Evolutionary conservation across 495 filamentous ascomycete species (phyloP).

Genomic region (Stereocaulon alpinum): DNA sequence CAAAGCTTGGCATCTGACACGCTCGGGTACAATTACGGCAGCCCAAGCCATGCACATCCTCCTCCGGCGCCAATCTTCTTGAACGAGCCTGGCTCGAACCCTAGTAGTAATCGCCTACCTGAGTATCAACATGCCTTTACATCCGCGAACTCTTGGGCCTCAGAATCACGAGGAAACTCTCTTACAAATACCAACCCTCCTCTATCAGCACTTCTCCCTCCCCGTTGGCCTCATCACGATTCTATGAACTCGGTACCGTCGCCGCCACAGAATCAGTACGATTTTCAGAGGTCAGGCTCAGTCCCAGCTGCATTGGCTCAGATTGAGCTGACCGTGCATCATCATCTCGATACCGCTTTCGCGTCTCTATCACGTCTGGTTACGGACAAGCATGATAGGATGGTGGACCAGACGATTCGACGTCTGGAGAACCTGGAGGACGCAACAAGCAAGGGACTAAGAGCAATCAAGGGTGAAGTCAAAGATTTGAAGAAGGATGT

Average conservation of each 20-base stretch:
- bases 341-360: slow-evolving; percentile 21
- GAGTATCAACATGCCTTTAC: slow-evolving; percentile 4
- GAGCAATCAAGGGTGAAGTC: slow-evolving; percentile 14
- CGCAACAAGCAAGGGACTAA: slow-evolving; percentile 13
- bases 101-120: neutral
- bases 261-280: slow-evolving; percentile 19
- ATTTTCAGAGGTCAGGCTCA: slow-evolving; percentile 17
- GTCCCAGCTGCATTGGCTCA: slow-evolving; percentile 15
- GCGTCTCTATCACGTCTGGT: slow-evolving; percentile 17
- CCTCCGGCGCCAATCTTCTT: too few species aligned
- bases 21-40: neutral
- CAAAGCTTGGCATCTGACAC: neutral
- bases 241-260: slow-evolving; percentile 21
- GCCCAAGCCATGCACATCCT: neutral
- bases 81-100: neutral
- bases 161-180: slow-evolving; percentile 13
- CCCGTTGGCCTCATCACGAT: slow-evolving; percentile 15
- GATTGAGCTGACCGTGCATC: slow-evolving; percentile 22
- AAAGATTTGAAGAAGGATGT: slow-evolving; percentile 15
- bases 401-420: slow-evolving; percentile 18
- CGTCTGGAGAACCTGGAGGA: slow-evolving; percentile 19
- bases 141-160: slow-evolving; percentile 20
- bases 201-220: slow-evolving; percentile 15
- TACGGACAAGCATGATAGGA: slow-evolving; percentile 20
- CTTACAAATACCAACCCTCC: slow-evolving; percentile 13